These are phyloP conservation scores for Cutaneotrichosporon sp. DNA, from an alignment of 1,284 basidiomycete genomes.

Conservation along the genomic window DNA sequence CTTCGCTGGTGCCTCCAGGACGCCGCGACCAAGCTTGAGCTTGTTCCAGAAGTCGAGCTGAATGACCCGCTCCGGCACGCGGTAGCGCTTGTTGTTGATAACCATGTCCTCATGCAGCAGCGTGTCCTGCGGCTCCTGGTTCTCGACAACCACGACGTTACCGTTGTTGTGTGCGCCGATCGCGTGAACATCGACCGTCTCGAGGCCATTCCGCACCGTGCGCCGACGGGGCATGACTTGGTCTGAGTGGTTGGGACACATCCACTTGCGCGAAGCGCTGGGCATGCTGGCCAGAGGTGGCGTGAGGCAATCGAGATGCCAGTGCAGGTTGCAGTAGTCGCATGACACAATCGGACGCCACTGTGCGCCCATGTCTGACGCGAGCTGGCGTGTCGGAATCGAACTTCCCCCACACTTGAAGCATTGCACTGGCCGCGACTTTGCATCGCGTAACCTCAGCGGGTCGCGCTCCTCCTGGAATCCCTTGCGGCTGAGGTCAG, in stretches of 20 bases:
- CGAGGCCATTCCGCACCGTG: slow-evolving; percentile 63
- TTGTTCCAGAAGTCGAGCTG: slow-evolving; percentile 94
- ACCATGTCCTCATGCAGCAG: slow-evolving; percentile 49
- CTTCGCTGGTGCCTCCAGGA: slow-evolving; percentile 9
- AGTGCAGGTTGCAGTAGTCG: slow-evolving; percentile 91
- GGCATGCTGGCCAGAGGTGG: slow-evolving; percentile 86
- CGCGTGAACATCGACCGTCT: slow-evolving; percentile 65
- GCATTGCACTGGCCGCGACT: slow-evolving; percentile 75
- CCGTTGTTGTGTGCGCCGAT: slow-evolving; percentile 79
- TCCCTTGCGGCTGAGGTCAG: slow-evolving; percentile 67
- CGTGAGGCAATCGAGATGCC: slow-evolving; percentile 94
- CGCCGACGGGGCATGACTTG: slow-evolving; percentile 70
- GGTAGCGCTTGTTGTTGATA: slow-evolving; percentile 66
- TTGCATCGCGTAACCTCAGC: slow-evolving; percentile 77
- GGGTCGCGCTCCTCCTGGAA: slow-evolving; percentile 88
- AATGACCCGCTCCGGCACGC: slow-evolving; percentile 89
- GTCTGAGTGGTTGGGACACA: slow-evolving; percentile 95
- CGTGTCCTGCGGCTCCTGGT: slow-evolving; percentile 51
- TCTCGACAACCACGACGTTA: slow-evolving; percentile 78
- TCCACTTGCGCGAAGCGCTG: slow-evolving; percentile 86
- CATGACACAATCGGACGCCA: slow-evolving; percentile 72
- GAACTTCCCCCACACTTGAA: slow-evolving; percentile 82
- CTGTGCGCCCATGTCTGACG: slow-evolving; percentile 36
- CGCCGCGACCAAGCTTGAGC: slow-evolving; percentile 50
- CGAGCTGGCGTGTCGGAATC: slow-evolving; percentile 30